A percentile compares a stretch with the other conserved stretches of the same genome.
These are phyloP conservation scores for Elsinoe perseae DNA, from an alignment of 2,329 filamentous ascomycete genomes.

Conservation along the genomic window DNA sequence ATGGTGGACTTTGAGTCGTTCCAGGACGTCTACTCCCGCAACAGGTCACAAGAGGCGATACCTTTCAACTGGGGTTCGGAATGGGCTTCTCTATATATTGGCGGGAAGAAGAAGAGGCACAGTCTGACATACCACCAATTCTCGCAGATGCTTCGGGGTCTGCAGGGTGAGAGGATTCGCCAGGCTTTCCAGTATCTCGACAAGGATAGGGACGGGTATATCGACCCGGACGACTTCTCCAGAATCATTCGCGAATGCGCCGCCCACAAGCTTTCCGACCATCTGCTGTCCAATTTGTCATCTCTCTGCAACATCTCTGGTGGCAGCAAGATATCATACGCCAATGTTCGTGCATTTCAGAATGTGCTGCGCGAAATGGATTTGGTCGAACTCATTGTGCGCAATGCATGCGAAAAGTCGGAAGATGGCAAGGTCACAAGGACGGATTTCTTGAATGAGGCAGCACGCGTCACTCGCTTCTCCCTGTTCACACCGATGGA, in stretches of 20 bases:
- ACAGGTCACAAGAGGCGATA: constrained; percentile 76
- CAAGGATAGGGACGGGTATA: constrained; percentile 86
- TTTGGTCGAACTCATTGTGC: constrained; percentile 85
- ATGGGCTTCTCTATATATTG: constrained; percentile 92
- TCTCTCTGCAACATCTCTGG: constrained; percentile 91
- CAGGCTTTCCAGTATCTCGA: constrained; percentile 93
- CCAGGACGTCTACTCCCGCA: constrained; percentile 73
- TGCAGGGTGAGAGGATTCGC: constrained; percentile 91
- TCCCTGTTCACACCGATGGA: constrained; percentile 98
- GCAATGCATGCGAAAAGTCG: constrained; percentile 76
- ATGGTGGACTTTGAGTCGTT: constrained; percentile 86
- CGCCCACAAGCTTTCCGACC: constrained; percentile 93
- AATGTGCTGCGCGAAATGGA: constrained; percentile 99
- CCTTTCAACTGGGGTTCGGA: constrained; percentile 97
- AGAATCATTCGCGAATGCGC: constrained; percentile 91
- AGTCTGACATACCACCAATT: constrained; percentile 94
- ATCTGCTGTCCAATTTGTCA: constrained; percentile 81
- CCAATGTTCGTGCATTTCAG: constrained; percentile 94
- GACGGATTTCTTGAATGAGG: constrained; percentile 90
- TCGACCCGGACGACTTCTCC: constrained; percentile 91
- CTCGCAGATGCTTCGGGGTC: constrained; percentile 90
- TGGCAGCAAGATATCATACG: constrained; percentile 91
- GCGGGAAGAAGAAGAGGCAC: constrained; percentile 78
- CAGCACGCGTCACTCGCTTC: constrained; percentile 82
- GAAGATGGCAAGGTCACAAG: constrained; percentile 87